phyloP scores from a whole-genome alignment of 1,139 yeast species.

The Saccharomyces uvarum region DNA sequence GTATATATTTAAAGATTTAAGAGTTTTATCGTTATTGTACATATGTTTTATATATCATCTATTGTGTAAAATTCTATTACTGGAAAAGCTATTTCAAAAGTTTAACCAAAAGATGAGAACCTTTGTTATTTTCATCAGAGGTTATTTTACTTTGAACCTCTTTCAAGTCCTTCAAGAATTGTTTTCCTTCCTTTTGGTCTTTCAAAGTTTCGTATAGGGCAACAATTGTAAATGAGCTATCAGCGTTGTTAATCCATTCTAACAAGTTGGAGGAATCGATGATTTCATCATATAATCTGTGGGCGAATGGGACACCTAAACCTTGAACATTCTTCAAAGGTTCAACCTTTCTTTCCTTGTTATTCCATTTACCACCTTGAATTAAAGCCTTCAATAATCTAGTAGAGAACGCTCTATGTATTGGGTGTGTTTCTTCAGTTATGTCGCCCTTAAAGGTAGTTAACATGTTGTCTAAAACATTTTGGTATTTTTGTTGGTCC shows the following conservation, averaged over 20 bases:
- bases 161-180: conserved; percentile 48
- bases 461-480: conserved; percentile 49
- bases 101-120: conserved; percentile 60
- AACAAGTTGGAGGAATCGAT: conserved; percentile 42
- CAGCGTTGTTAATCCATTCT: conserved; percentile 67
- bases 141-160: conserved; percentile 41
- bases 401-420: conserved; percentile 66
- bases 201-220: conserved; percentile 51
- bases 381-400: conserved; percentile 73
- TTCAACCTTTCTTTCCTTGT: conserved; percentile 46
- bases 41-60: conserved; percentile 1
- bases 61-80: not conserved
- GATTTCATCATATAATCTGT: conserved; percentile 44
- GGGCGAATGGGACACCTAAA: conserved; percentile 60
- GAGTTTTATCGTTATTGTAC: not conserved
- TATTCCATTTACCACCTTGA: conserved; percentile 77
- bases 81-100: conserved; percentile 16
- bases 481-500: conserved; percentile 38
- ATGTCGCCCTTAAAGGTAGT: conserved; percentile 63
- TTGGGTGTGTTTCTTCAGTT: conserved; percentile 56
- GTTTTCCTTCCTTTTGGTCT: conserved; percentile 34
- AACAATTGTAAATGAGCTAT: conserved; percentile 75
- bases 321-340: conserved; percentile 41
- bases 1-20: not conserved
- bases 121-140: conserved; percentile 59